These are phyloP conservation scores for Byssochlamys sp. DNA, from an alignment of 2,329 filamentous ascomycete genomes.

Conservation along the genomic window DNA sequence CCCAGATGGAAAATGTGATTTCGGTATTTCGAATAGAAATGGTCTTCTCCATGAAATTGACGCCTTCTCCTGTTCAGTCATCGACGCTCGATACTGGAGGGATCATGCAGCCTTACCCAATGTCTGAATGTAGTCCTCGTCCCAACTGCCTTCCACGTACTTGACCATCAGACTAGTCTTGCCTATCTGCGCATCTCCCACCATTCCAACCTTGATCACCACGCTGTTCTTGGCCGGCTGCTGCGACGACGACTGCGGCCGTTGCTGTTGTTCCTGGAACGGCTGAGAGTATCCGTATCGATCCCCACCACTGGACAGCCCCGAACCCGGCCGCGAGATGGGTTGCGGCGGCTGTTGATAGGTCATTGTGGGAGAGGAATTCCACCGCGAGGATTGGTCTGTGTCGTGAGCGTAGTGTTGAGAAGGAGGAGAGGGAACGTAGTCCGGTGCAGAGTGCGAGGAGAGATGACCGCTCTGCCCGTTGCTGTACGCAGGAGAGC, in stretches of 20 bases:
- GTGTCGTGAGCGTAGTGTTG: conserved; percentile 42
- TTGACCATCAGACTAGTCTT: conserved; percentile 99
- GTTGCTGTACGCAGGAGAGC: conserved; percentile 20
- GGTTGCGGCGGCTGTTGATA: conserved; percentile 30
- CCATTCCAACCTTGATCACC: conserved; percentile 99
- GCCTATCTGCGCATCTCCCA: conserved; percentile 95
- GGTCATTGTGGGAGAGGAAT: conserved; percentile 29
- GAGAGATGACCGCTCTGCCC: conserved; percentile 41
- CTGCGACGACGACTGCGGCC: conserved; percentile 33
- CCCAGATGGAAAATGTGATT: conserved; percentile 99
- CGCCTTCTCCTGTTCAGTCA: conserved; percentile 45
- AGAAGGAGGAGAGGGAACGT: conserved; percentile 32
- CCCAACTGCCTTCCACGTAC: conserved; percentile 98
- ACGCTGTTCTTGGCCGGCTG: conserved; percentile 51
- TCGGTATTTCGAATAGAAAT: conserved; percentile 98
- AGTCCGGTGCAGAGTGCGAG: conserved; percentile 32
- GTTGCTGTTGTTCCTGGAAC: conserved; percentile 40
- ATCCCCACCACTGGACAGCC: conserved; percentile 37
- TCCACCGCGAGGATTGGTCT: conserved; percentile 34
- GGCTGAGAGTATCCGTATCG: conserved; percentile 40
- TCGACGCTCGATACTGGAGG: not conserved
- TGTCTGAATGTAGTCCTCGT: conserved; percentile 98
- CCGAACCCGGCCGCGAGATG: conserved; percentile 42
- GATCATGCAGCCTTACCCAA: conserved; percentile 48
- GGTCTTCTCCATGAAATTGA: conserved; percentile 99